phyloP scores from a whole-genome alignment of 2,329 filamentous ascomycete genomes.

The Cercospora citrullina region DNA sequence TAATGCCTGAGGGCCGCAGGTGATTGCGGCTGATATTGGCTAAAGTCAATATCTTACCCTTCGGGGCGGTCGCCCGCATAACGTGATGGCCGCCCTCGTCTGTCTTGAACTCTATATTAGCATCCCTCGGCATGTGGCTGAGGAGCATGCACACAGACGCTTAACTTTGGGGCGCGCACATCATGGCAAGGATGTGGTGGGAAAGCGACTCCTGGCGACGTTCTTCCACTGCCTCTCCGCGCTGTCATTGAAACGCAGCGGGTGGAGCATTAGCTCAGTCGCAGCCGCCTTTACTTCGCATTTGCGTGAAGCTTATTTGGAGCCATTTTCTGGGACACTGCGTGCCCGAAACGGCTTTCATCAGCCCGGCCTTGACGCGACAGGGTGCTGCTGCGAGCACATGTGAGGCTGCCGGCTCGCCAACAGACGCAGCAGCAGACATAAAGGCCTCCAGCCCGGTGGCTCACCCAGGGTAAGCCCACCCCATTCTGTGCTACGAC shows the following conservation, averaged over 20 bases:
- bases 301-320: constrained; percentile 23
- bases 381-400: constrained; percentile 16
- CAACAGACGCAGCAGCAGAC: constrained; percentile 17
- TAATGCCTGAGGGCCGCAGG: constrained; percentile 5
- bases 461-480: constrained; percentile 25
- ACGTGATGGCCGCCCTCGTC: constrained; percentile 8
- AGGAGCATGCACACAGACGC: constrained; percentile 13
- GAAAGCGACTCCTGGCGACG: constrained; percentile 6
- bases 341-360: constrained; percentile 29
- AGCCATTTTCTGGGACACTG: constrained; percentile 25
- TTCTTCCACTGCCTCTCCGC: constrained; percentile 16
- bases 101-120: constrained; percentile 7
- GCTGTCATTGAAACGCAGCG: constrained; percentile 23
- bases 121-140: constrained; percentile 16
- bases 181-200: constrained; percentile 5
- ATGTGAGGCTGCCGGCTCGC: constrained; percentile 18
- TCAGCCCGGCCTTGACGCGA: constrained; percentile 16
- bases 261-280: constrained; percentile 28
- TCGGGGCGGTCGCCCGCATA: not conserved
- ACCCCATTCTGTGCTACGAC: constrained; percentile 19
- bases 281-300: constrained; percentile 30
- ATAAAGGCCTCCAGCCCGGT: constrained; percentile 24
- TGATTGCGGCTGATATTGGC: constrained; percentile 16
- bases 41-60: constrained; percentile 16
- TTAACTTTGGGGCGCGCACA: constrained; percentile 13